phyloP scores from a whole-genome alignment of 148 eudicot species.

The Arctostaphylos glauca region DNA sequence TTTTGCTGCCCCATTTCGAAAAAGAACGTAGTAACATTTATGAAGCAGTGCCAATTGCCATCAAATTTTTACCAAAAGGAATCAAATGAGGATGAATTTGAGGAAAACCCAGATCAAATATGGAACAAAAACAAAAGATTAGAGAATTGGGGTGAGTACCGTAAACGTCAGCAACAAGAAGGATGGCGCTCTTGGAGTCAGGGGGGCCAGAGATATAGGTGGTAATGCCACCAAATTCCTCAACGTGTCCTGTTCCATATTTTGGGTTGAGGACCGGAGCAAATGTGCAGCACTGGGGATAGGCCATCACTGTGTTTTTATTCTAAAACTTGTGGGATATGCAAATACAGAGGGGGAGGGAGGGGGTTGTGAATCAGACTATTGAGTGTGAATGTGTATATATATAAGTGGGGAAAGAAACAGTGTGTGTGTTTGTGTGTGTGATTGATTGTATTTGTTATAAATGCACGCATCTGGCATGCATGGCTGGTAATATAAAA shows the following conservation, averaged over 20 bases:
- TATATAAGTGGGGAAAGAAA: too few relatives aligned
- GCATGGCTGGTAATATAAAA: too few relatives aligned
- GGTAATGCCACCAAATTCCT: constrained; percentile 8
- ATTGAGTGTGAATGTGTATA: neutral
- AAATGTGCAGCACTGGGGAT: constrained; percentile 15
- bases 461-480: too few relatives aligned
- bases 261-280: constrained; percentile 15
- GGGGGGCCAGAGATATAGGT: constrained; percentile 45
- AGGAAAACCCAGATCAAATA: neutral
- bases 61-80: neutral
- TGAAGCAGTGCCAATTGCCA: too few relatives aligned
- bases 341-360: too few relatives aligned
- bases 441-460: too few relatives aligned
- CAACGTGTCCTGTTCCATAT: constrained; percentile 18
- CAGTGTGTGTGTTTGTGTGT: neutral
- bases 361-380: too few relatives aligned
- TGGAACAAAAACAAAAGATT: neutral
- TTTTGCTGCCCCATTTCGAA: too few relatives aligned
- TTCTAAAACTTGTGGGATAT: too few relatives aligned
- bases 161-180: constrained; percentile 50
- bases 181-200: constrained; percentile 38
- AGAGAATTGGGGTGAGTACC: constrained; percentile 27
- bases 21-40: too few relatives aligned
- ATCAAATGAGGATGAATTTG: neutral
- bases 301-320: neutral